These are phyloP conservation scores for Erysimum cheiranthoides DNA, from an alignment of 345 rosid genomes.

Conservation along the genomic window DNA sequence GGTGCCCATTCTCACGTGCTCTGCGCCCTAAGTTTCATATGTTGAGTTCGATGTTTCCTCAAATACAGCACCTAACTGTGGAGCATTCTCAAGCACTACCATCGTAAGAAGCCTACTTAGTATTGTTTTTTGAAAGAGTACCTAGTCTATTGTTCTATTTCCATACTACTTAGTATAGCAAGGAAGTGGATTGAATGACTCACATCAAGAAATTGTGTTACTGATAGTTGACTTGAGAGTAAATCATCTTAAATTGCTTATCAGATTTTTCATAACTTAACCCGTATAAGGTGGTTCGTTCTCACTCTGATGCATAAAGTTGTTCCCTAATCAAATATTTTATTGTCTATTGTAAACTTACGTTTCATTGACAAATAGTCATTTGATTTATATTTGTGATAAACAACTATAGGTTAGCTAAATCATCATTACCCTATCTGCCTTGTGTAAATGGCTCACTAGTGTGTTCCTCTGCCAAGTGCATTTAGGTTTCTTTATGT, in stretches of 20 bases:
- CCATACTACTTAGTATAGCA: background rate
- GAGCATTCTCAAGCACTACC: conserved; percentile 78
- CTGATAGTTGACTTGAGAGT: background rate
- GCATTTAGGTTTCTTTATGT: background rate
- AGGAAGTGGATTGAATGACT: background rate
- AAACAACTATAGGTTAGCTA: conserved; percentile 1
- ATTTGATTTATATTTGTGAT: background rate
- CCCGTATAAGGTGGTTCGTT: background rate
- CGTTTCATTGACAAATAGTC: background rate
- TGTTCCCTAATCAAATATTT: background rate
- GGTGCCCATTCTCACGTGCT: conserved; percentile 75
- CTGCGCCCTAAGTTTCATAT: conserved; percentile 58
- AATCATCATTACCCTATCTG: background rate
- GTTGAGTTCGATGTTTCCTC: conserved; percentile 84
- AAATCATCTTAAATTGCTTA: background rate
- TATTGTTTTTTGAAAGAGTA: background rate
- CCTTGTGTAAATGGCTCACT: background rate
- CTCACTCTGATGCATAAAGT: background rate
- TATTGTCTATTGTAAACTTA: background rate
- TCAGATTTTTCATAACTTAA: background rate
- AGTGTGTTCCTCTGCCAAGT: conserved; percentile 2
- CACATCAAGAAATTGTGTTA: background rate
- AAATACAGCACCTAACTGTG: conserved; percentile 66
- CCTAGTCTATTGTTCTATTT: background rate
- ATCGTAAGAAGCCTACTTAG: conserved; percentile 57